Conservation (phyloP, 805 yeast genomes). For the Pichia occidentalis region DNA sequence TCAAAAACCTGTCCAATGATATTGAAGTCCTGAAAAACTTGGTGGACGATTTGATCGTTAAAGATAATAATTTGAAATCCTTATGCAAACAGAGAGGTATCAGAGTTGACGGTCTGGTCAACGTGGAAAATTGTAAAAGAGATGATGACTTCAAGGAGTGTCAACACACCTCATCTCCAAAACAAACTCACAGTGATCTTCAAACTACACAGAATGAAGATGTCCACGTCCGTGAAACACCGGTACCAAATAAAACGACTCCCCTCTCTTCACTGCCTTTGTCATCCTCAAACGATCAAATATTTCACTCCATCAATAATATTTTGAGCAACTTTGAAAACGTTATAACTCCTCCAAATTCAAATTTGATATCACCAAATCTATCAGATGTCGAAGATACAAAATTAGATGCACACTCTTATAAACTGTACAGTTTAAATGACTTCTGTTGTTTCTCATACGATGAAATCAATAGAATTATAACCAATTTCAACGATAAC, state of each 20-base stretch:
- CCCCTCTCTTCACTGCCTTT: not conserved
- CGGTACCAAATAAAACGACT: not conserved
- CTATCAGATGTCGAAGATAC: conserved; percentile 12
- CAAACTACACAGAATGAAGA: conserved; percentile 4
- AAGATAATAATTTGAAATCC: conserved; percentile 22
- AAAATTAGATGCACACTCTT: not conserved
- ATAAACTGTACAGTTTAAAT: conserved; percentile 11
- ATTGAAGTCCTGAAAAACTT: conserved; percentile 26
- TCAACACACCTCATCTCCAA: not conserved
- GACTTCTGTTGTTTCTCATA: conserved; percentile 9
- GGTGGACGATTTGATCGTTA: conserved; percentile 26
- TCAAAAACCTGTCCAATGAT: conserved; percentile 29
- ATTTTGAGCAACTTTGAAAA: conserved; percentile 6
- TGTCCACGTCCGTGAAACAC: conserved; percentile 2
- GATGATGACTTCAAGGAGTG: not conserved
- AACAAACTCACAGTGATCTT: not conserved
- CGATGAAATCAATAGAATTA: conserved; percentile 13
- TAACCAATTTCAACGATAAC: conserved; percentile 19
- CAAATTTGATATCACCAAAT: conserved; percentile 13
- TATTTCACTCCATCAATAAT: conserved; percentile 4
- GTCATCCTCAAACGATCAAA: conserved; percentile 1
- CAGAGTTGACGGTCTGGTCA: conserved; percentile 26
- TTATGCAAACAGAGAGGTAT: conserved; percentile 25
- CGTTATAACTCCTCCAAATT: conserved; percentile 10
- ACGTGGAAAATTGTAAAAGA: conserved; percentile 17